Evolutionary conservation across 306 rosid genomes (phyloP).

Genomic region (Lathyrus oleraceus): DNA sequence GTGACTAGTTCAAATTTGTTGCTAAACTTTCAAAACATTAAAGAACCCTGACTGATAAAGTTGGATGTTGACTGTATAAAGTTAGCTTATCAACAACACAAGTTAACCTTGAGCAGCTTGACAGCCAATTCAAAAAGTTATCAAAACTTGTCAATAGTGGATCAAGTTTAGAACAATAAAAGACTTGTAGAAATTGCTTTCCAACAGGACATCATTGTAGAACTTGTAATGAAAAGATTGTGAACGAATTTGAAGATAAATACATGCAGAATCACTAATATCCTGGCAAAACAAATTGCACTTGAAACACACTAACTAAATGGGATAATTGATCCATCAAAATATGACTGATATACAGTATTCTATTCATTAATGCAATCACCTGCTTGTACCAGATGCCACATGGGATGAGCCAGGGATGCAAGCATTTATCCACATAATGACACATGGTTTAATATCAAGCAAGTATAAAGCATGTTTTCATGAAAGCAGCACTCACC

Average conservation of each 20-base stretch:
- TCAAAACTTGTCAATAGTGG: neutral
- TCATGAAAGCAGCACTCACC: constrained; percentile 86
- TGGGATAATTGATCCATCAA: constrained; percentile 31
- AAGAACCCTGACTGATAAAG: neutral
- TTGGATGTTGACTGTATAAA: neutral
- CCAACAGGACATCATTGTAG: neutral
- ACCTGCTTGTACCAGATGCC: constrained; percentile 44
- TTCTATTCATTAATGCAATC: constrained; percentile 32
- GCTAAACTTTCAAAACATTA: constrained; percentile 2
- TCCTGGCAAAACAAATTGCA: constrained; percentile 2
- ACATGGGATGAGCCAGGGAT: constrained; percentile 39
- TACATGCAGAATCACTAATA: neutral
- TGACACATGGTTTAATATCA: constrained; percentile 47
- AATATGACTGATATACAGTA: constrained; percentile 28
- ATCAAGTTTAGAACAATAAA: neutral
- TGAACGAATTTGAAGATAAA: neutral
- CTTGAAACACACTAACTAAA: neutral
- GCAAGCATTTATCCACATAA: constrained; percentile 51
- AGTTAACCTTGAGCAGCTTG: neutral
- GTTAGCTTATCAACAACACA: neutral
- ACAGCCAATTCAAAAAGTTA: constrained; percentile 4
- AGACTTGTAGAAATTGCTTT: neutral
- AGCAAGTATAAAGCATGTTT: constrained; percentile 46
- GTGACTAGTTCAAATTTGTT: neutral
- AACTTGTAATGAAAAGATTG: constrained; percentile 2